phyloP scores from a whole-genome alignment of 495 filamentous ascomycete species.

The Sporormia fimetaria region DNA sequence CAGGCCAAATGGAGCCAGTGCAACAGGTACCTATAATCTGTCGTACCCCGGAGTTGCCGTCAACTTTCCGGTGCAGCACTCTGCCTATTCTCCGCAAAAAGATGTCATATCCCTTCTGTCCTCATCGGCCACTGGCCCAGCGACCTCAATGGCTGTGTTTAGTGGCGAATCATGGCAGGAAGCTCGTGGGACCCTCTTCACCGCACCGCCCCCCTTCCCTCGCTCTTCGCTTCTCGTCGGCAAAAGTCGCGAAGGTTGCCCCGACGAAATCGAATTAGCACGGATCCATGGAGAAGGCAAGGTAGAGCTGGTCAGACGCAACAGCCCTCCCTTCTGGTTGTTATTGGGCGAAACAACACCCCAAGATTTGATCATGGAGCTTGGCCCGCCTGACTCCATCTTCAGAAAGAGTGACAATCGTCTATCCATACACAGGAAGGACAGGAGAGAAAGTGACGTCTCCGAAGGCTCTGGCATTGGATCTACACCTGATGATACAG shows the following conservation, averaged over 20 bases:
- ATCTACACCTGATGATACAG: constrained; percentile 24
- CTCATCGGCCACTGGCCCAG: constrained; percentile 59
- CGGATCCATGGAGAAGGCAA: constrained; percentile 39
- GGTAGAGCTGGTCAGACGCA: constrained; percentile 60
- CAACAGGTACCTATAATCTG: constrained; percentile 58
- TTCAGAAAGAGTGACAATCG: constrained; percentile 86
- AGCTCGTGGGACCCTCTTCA: constrained; percentile 63
- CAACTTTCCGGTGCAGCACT: constrained; percentile 66
- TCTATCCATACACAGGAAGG: constrained; percentile 74
- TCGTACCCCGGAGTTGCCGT: constrained; percentile 93
- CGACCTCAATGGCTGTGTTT: constrained; percentile 78
- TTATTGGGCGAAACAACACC: constrained; percentile 69
- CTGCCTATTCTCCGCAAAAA: constrained; percentile 66
- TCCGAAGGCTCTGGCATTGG: constrained; percentile 15
- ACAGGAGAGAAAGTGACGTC: constrained; percentile 20
- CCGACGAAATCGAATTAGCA: constrained; percentile 73
- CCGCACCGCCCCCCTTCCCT: constrained; percentile 55
- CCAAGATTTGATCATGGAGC: constrained; percentile 78
- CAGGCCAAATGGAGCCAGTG: constrained; percentile 38
- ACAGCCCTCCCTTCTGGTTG: constrained; percentile 51
- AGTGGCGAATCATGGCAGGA: constrained; percentile 81
- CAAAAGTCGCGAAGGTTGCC: constrained; percentile 52
- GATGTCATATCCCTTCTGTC: constrained; percentile 81
- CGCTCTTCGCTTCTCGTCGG: constrained; percentile 43
- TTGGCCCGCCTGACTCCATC: constrained; percentile 90